Percentiles rank a stretch among this genome's conserved stretches.
Conservation (phyloP, 352 stramenopile species). For the Phytophthora europaea region DNA sequence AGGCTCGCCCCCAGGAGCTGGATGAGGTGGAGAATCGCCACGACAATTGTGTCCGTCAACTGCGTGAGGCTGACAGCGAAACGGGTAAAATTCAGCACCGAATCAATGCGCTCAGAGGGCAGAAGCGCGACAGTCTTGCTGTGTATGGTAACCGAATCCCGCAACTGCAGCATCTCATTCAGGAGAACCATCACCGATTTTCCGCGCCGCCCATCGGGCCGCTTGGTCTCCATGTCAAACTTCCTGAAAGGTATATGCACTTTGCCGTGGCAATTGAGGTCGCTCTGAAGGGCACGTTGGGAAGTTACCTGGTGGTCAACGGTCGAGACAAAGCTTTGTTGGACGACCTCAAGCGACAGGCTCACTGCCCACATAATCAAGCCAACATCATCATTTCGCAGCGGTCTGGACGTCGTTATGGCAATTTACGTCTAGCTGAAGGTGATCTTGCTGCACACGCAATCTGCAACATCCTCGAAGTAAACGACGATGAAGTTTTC, state of each 20-base stretch:
- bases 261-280: slow-evolving; percentile 79
- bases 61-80: slow-evolving; percentile 70
- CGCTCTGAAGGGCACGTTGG: slow-evolving; percentile 74
- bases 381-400: slow-evolving; percentile 87
- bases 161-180: slow-evolving; percentile 80
- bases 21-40: slow-evolving; percentile 72
- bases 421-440: slow-evolving; percentile 64
- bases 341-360: slow-evolving; percentile 77
- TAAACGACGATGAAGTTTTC: slow-evolving; percentile 82
- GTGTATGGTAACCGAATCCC: slow-evolving; percentile 79
- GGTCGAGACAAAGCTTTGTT: slow-evolving; percentile 81
- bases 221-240: slow-evolving; percentile 76
- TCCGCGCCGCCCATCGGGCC: slow-evolving; percentile 74
- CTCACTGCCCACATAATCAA: slow-evolving; percentile 74
- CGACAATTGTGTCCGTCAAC: slow-evolving; percentile 61
- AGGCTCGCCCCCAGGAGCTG: slow-evolving; percentile 41
- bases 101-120: slow-evolving; percentile 54
- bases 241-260: slow-evolving; percentile 75
- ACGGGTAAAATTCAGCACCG: slow-evolving; percentile 53
- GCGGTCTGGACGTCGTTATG: slow-evolving; percentile 61
- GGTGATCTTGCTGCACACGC: slow-evolving; percentile 62
- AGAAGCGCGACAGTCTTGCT: slow-evolving; percentile 69
- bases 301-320: slow-evolving; percentile 84
- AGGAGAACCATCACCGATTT: slow-evolving; percentile 77
- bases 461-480: slow-evolving; percentile 83